Base-by-base conservation (phyloP, 805 yeast genomes). In the Wickerhamomyces chaumierensis region DNA sequence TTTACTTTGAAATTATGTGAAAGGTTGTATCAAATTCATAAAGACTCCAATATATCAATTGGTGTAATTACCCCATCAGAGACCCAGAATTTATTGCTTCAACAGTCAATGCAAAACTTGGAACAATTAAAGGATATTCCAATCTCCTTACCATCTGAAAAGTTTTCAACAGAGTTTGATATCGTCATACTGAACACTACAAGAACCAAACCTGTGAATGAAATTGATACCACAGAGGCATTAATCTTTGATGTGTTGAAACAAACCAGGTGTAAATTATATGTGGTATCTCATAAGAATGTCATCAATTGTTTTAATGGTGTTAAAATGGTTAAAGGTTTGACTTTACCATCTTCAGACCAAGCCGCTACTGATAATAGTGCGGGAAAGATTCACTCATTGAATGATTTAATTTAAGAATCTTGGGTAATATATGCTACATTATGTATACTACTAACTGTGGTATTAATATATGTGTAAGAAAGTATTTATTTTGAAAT, bases 1-100 rank as follows among this genome's bases (percentile, higher is more conserved):
- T 67, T 56, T 40, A 58, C 66, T 15, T 70, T 70, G 14, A 53
- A 58, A 1, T 42, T 73, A 6, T 73, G 57, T 46, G 65, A 63
- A 52, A 73, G 70, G 40, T 55, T 76, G 66, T 47, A 69, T 12
- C 32, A 40, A 5, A 42, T 63, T 3, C 38, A 64, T 17, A 74
- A 72, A 0, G 73, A 71, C 41, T 60, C 70, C 0, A 31, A 48
- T 1, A 42, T 50, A 1, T 48, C 49, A 18, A 62, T 77, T 16
- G 56, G 61, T 16, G 62, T 78, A 9, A 44, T 66, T 19, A 62
- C 73, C 1, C 52, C 61, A 4, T 63, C 60, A 27, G 53, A 55
- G 17, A 58, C 62, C 8, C 79, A 73, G 47, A 56, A 50, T 39
- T 49, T 52, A 5, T 52, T 74, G 18, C 48, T 76, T 3, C 51